Conservation (phyloP, 2,329 filamentous ascomycete species). For the Teratosphaeria epicoccoides region DNA sequence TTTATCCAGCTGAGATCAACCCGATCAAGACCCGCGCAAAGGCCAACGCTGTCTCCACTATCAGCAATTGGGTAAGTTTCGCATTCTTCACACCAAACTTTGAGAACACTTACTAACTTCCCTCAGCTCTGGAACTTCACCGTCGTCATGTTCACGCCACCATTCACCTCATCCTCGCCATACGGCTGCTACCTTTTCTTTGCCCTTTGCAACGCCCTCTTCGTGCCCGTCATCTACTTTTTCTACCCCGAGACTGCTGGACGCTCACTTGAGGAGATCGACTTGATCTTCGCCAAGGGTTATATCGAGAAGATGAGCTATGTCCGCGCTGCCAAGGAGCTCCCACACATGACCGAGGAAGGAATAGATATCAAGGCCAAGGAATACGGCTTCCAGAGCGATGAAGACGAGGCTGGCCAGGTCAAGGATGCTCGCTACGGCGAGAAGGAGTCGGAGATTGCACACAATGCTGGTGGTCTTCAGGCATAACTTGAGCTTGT, state of each 20-base stretch:
- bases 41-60: slow-evolving; percentile 45
- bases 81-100: slow-evolving; percentile 9
- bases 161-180: slow-evolving; percentile 20
- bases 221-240: slow-evolving; percentile 47
- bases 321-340: slow-evolving; percentile 27
- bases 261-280: slow-evolving; percentile 48
- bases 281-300: slow-evolving; percentile 29
- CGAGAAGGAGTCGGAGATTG: slow-evolving; percentile 14
- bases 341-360: slow-evolving; percentile 24
- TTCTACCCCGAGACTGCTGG: slow-evolving; percentile 43
- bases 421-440: slow-evolving; percentile 11
- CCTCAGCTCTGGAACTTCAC: slow-evolving; percentile 7
- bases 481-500: slow-evolving; percentile 8
- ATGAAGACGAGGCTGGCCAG: slow-evolving; percentile 25
- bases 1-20: slow-evolving; percentile 32
- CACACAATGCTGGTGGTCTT: slow-evolving; percentile 5
- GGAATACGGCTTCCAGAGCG: slow-evolving; percentile 24
- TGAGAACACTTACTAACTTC: too few relatives aligned
- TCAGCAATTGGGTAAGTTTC: slow-evolving; percentile 40
- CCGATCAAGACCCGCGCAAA: slow-evolving; percentile 46
- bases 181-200: slow-evolving; percentile 35
- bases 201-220: slow-evolving; percentile 40
- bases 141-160: slow-evolving; percentile 33
- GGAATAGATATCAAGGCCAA: slow-evolving; percentile 24
- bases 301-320: slow-evolving; percentile 25